Percentiles rank a stretch among this genome's conserved stretches.
These are phyloP conservation scores for Rhododendron williamsianum DNA, from an alignment of 148 eudicot genomes.

Conservation along the genomic window DNA sequence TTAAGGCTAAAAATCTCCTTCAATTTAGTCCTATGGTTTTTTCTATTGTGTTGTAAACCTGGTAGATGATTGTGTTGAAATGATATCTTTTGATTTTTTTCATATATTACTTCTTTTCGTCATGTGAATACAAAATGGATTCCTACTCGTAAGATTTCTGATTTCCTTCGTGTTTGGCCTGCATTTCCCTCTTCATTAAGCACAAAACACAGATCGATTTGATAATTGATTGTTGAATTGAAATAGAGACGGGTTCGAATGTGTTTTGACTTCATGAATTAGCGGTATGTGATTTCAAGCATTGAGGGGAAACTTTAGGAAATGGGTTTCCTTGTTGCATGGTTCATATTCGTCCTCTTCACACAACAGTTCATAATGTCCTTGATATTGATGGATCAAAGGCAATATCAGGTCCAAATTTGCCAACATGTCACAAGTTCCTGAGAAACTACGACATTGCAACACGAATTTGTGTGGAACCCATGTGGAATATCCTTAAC, in stretches of 20 bases:
- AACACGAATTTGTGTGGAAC: background rate
- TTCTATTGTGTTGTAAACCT: background rate
- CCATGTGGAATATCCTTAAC: background rate
- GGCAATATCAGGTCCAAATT: background rate
- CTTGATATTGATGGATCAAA: background rate
- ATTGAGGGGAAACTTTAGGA: background rate
- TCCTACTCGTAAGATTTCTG: background rate
- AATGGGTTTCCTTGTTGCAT: background rate
- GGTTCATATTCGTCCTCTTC: background rate
- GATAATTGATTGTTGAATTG: background rate
- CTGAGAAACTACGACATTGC: background rate
- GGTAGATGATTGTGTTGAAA: background rate
- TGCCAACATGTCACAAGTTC: too few relatives aligned
- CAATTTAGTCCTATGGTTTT: background rate
- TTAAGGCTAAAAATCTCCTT: background rate
- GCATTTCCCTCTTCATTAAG: background rate
- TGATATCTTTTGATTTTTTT: background rate
- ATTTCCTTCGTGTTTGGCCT: background rate
- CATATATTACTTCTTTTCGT: background rate
- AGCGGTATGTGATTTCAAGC: background rate
- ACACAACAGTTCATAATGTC: background rate
- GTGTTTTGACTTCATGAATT: background rate
- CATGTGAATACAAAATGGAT: background rate
- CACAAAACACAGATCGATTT: background rate
- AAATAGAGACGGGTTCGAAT: background rate